A percentile compares a stretch with the other conserved stretches of the same genome.
Evolutionary conservation across 257 asterid genomes (phyloP).

Genomic region (Sherardia arvensis): DNA sequence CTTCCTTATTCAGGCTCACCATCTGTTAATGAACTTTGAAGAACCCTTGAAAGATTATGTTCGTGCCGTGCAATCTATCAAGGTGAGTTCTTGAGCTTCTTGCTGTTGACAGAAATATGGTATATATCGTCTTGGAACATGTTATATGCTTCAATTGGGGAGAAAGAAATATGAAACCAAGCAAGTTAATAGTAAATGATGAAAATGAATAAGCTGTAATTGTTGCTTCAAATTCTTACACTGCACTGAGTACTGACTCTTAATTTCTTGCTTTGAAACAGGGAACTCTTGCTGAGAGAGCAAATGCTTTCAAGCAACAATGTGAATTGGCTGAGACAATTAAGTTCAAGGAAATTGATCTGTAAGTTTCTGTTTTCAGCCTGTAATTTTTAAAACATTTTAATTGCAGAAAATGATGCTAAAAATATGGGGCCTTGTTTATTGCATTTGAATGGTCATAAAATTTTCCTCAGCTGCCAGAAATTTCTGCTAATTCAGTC

Average conservation of each 20-base stretch:
- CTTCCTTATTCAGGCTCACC: constrained; percentile 58
- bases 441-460: neutral
- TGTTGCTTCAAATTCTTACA: constrained; percentile 5
- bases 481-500: neutral
- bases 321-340: constrained; percentile 82
- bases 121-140: neutral
- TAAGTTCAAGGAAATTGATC: constrained; percentile 94
- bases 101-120: neutral
- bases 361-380: constrained; percentile 43
- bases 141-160: neutral
- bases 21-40: constrained; percentile 89
- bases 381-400: neutral
- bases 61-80: constrained; percentile 93
- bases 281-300: constrained; percentile 88
- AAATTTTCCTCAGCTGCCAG: no score
- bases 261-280: constrained; percentile 26
- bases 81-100: constrained; percentile 39
- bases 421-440: neutral
- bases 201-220: neutral
- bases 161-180: neutral
- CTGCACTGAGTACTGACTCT: neutral
- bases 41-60: constrained; percentile 96
- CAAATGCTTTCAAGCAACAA: constrained; percentile 76
- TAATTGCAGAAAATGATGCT: neutral
- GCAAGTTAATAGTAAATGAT: neutral